phyloP scores from a whole-genome alignment of 2,329 filamentous ascomycete genomes.

The Fusarium siculi region DNA sequence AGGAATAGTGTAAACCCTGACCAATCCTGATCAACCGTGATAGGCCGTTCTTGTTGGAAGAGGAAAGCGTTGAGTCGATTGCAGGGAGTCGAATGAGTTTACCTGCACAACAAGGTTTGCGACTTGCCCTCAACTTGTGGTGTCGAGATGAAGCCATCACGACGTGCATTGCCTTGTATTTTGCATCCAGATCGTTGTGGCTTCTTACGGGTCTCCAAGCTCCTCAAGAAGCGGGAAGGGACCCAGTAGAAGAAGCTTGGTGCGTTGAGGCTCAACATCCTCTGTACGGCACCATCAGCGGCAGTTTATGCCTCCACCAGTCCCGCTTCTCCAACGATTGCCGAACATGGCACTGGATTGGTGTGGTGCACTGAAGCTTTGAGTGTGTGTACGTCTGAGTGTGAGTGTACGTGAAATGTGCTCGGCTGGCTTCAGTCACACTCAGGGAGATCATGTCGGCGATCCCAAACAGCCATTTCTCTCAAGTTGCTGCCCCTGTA shows the following conservation, averaged over 20 bases:
- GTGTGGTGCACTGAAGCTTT: constrained; percentile 26
- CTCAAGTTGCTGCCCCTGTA: neutral
- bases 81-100: neutral
- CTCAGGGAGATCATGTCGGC: neutral
- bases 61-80: neutral
- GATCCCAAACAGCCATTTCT: neutral
- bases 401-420: neutral
- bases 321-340: constrained; percentile 48
- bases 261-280: constrained; percentile 42
- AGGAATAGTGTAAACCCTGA: constrained; percentile 17
- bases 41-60: neutral
- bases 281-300: constrained; percentile 41
- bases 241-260: constrained; percentile 41
- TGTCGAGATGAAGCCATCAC: constrained; percentile 40
- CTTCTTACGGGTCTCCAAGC: constrained; percentile 31
- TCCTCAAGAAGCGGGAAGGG: constrained; percentile 40
- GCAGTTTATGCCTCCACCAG: constrained; percentile 43
- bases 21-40: constrained; percentile 3
- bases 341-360: constrained; percentile 42
- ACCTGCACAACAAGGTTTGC: neutral
- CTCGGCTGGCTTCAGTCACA: neutral
- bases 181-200: constrained; percentile 34
- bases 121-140: neutral
- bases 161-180: constrained; percentile 17
- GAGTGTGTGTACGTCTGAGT: neutral